Evolutionary conservation across 768 basidiomycete species (phyloP).

Genomic region (Dictyophora rubrovolvata): DNA sequence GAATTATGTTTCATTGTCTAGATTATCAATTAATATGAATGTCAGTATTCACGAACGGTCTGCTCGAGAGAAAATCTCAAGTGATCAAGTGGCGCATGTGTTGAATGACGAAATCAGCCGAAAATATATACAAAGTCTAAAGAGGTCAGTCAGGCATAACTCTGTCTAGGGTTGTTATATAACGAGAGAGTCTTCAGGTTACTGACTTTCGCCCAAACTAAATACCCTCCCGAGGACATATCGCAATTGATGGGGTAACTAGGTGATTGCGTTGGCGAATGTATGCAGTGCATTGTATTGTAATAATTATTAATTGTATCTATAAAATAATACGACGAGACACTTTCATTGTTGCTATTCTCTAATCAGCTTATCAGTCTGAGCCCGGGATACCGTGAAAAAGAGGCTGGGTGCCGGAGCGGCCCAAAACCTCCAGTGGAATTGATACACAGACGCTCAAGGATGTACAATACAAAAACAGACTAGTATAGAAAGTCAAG

Average conservation of each 20-base stretch:
- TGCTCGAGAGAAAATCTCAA: constrained; percentile 94
- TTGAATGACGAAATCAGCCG: constrained; percentile 97
- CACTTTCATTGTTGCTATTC: no score
- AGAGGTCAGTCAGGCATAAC: constrained; percentile 48
- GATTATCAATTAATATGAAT: background rate
- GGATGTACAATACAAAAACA: no score
- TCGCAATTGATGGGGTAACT: constrained; percentile 83
- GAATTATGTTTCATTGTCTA: constrained; percentile 18
- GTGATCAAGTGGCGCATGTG: constrained; percentile 95
- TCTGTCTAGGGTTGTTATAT: background rate
- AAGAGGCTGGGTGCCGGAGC: no score
- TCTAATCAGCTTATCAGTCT: no score
- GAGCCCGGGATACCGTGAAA: no score
- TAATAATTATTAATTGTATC: no score
- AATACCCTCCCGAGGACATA: constrained; percentile 87
- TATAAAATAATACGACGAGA: no score
- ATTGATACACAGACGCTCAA: no score
- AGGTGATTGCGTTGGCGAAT: constrained; percentile 19
- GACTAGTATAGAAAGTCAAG: no score
- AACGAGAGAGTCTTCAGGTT: constrained; percentile 39
- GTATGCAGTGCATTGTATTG: constrained; percentile 18
- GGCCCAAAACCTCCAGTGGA: no score
- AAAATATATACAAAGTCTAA: constrained; percentile 97
- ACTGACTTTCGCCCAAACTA: constrained; percentile 91
- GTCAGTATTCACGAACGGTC: constrained; percentile 92